Base-by-base conservation (phyloP, 176 grass and related monocot genomes). In the Juncus inflexus region DNA sequence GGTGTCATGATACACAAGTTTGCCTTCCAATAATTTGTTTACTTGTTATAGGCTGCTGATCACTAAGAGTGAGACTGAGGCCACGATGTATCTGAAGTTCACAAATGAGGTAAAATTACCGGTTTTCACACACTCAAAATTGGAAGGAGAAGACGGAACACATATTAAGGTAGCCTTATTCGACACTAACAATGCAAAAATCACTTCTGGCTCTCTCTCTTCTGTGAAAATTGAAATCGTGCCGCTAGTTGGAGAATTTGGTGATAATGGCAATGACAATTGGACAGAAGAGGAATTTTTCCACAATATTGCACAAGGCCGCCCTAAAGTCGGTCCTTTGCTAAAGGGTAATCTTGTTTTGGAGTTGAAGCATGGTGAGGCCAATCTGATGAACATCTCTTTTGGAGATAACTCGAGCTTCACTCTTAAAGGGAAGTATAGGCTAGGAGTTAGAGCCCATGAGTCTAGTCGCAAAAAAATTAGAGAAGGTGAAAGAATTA, bases 391-490 rank as follows among this genome's bases (percentile, higher is more conserved):
- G n/a, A 76, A 70, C 71, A 80, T 80, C 38, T 52, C 49, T 35
- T 87, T 87, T 65, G 83, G 79, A 37, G 84, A 87, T 42, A 87
- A 87, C 64, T 87, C 80, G 6, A 83, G 84, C 70, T 87, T 75
- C 60, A 82, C 69, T 3, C 78, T 66, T 54, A 87, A 79, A 4
- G 83, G 79, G 75, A 87, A 42, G 64, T 87, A 83, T 70, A 87
- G 76, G 60, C 76, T 87, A 55, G 84, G 84, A 3, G 35, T 83
- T 39, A 83, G 84, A 75, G 61, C 79, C 76, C 55, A 7, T 2
- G 54, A 51, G 5, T 8, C 45, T 72, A 49, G 60, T 76, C 65
- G 70, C 37, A 76, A 79, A 41, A 76, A 76, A 37, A 49, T 87
- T 79, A 50, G 36, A 28, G 19, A 28, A 28, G 19, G 19, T 28